Evolutionary conservation across 139 green algal genomes (phyloP), one percentile per base, ranked within the genome.

Genomic region (Spirogloea muscicola): DNA sequence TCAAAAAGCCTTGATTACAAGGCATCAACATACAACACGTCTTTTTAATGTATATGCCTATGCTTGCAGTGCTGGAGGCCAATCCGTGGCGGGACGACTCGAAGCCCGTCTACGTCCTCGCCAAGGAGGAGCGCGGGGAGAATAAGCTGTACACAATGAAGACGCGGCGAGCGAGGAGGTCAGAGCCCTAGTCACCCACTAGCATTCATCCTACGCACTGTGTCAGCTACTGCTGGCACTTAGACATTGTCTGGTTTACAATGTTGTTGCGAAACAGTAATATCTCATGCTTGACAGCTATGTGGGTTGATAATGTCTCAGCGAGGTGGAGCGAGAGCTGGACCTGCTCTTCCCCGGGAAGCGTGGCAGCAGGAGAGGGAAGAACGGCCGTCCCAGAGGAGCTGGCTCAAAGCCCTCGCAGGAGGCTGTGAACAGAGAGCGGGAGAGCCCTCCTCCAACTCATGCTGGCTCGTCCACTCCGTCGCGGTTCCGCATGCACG

Each of bases 11-110:
- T n/a, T n/a, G n/a, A n/a, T n/a, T n/a, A n/a, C n/a, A n/a, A n/a
- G n/a, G n/a, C n/a, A n/a, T n/a, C n/a, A n/a, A n/a, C n/a, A n/a
- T n/a, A n/a, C n/a, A n/a, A n/a, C n/a, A n/a, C n/a, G n/a, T n/a
- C n/a, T n/a, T n/a, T n/a, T n/a, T n/a, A n/a, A n/a, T n/a, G n/a
- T n/a, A n/a, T n/a, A n/a, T n/a, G n/a, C n/a, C n/a, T n/a, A n/a
- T n/a, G n/a, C n/a, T n/a, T n/a, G 29, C 68, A 77, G 68, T 77
- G 68, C 21, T 77, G 68, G 68, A 77, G 31, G 34, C 55, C n/a
- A 77, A 77, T 36, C 68, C 68, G 1, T 77, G 68, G 68, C 42
- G 36, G 33, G 68, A 77, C 13, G 33, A 21, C 4, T 6, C 13
- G 34, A 77, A 77, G 68, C 9, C 68, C 18, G 31, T 77, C 33